Conservation (phyloP, 768 basidiomycete species). For the Cubamyces lactineus region DNA sequence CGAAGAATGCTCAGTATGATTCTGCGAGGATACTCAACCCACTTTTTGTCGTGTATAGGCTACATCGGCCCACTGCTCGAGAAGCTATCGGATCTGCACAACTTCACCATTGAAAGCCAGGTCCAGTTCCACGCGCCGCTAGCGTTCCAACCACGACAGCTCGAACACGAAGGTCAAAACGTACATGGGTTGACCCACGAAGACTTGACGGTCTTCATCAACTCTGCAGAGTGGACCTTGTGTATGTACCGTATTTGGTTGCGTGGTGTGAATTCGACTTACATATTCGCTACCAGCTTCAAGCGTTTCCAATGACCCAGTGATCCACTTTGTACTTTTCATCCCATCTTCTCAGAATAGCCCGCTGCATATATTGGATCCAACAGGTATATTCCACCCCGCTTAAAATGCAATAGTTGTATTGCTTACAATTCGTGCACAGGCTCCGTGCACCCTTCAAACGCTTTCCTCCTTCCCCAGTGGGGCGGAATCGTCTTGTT, state of each 20-base stretch:
- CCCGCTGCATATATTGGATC: slow-evolving; percentile 69
- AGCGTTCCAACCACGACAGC: slow-evolving; percentile 65
- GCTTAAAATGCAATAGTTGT: not conserved
- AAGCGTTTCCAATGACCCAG: slow-evolving; percentile 89
- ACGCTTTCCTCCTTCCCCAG: slow-evolving; percentile 88
- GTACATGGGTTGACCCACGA: slow-evolving; percentile 71
- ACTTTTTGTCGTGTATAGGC: slow-evolving; percentile 44
- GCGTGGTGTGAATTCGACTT: not conserved
- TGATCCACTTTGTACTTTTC: slow-evolving; percentile 90
- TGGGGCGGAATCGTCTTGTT: slow-evolving; percentile 89
- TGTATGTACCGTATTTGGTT: slow-evolving; percentile 50
- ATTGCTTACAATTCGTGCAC: not conserved
- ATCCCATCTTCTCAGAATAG: slow-evolving; percentile 71
- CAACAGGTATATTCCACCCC: slow-evolving; percentile 47
- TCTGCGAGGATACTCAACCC: not conserved
- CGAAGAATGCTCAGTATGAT: not conserved
- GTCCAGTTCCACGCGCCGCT: slow-evolving; percentile 90
- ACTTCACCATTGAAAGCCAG: slow-evolving; percentile 94
- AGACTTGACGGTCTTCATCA: slow-evolving; percentile 90
- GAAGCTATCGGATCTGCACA: slow-evolving; percentile 70
- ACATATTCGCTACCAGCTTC: slow-evolving; percentile 59
- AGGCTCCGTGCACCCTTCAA: slow-evolving; percentile 55
- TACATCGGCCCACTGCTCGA: slow-evolving; percentile 69
- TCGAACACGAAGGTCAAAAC: slow-evolving; percentile 39
- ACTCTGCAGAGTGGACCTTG: slow-evolving; percentile 94